Conservation (phyloP, 2,329 filamentous ascomycete genomes). For the Paecilomyces niveus region DNA sequence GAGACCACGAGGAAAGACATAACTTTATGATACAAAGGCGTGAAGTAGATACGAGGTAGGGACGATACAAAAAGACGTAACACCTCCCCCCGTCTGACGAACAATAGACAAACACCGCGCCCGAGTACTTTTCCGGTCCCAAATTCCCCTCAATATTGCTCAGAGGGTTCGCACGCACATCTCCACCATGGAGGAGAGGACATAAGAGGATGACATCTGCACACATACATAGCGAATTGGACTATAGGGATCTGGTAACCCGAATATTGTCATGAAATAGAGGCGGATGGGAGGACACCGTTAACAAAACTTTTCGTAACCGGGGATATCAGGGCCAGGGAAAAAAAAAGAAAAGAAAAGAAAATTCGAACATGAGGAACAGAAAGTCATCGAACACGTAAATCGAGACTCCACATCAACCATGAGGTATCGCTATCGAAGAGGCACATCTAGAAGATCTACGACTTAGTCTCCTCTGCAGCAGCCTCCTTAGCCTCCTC, state of each 20-base stretch:
- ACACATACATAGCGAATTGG: slow-evolving; percentile 4
- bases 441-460: slow-evolving; percentile 13
- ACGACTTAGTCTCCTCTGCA: slow-evolving; percentile 35
- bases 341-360: slow-evolving; percentile 15
- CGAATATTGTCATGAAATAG: slow-evolving; percentile 24
- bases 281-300: slow-evolving; percentile 19
- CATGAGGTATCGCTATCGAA: neutral
- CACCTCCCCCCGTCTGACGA: slow-evolving; percentile 11
- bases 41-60: slow-evolving; percentile 16
- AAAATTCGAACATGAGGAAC: slow-evolving; percentile 11
- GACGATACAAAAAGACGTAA: slow-evolving; percentile 5
- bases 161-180: slow-evolving; percentile 1
- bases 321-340: slow-evolving; percentile 35
- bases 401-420: slow-evolving; percentile 3
- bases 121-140: slow-evolving; percentile 8
- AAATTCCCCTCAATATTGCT: neutral
- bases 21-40: slow-evolving; percentile 24
- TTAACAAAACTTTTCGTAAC: slow-evolving; percentile 32
- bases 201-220: neutral
- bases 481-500: slow-evolving; percentile 37
- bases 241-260: slow-evolving; percentile 8
- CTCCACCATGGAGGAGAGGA: slow-evolving; percentile 6
- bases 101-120: slow-evolving; percentile 3
- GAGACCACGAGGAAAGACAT: slow-evolving; percentile 14
- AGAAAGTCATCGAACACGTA: slow-evolving; percentile 12